These are phyloP conservation scores for Vitis hybrid DNA, from an alignment of 177 flowering plant genomes.

Conservation along the genomic window DNA sequence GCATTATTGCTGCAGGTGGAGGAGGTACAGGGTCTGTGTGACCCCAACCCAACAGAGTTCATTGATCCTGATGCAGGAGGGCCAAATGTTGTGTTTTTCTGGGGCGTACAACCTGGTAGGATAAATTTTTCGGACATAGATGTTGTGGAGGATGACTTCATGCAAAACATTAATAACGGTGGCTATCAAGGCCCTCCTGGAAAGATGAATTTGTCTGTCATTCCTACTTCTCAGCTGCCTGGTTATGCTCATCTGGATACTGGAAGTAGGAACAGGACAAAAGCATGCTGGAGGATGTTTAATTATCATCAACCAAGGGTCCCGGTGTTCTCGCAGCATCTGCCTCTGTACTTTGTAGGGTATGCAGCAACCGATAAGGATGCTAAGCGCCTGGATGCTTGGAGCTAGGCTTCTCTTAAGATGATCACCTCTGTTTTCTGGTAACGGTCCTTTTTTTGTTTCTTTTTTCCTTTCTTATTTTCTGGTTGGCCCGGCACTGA, in stretches of 20 bases:
- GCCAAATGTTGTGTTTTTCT: constrained; percentile 50
- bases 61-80: constrained; percentile 27
- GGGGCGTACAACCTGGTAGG: constrained; percentile 48
- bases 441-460: neutral
- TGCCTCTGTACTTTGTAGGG: constrained; percentile 32
- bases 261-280: constrained; percentile 13
- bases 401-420: neutral
- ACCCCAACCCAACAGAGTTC: constrained; percentile 59
- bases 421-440: neutral
- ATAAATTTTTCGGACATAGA: constrained; percentile 21
- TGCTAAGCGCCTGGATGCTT: neutral
- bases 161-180: constrained; percentile 20
- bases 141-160: constrained; percentile 34
- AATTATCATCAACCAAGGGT: constrained; percentile 17
- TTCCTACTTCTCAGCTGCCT: constrained; percentile 31
- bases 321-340: constrained; percentile 34
- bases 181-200: constrained; percentile 36
- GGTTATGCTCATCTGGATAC: constrained; percentile 14
- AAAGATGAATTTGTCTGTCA: constrained; percentile 34
- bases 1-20: constrained; percentile 40
- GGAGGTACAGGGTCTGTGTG: constrained; percentile 46
- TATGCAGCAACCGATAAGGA: constrained; percentile 14
- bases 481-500: neutral
- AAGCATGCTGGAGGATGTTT: constrained; percentile 30
- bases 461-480: neutral